phyloP scores from a whole-genome alignment of 148 eudicot species.

The Nepenthes mirabilis region DNA sequence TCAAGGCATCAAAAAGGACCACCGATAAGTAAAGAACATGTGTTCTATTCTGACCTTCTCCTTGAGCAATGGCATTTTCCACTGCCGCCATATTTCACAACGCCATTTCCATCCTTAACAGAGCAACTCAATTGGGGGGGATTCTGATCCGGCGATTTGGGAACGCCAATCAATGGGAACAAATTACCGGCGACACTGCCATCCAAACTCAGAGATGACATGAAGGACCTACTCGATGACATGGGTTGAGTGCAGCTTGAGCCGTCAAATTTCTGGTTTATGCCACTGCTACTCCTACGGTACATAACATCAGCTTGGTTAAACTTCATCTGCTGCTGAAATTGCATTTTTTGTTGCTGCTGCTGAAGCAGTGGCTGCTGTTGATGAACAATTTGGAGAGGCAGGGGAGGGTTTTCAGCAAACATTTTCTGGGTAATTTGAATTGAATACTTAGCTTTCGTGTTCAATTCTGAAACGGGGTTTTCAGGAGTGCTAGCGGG shows the following conservation, averaged over 20 bases:
- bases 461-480: constrained; percentile 11
- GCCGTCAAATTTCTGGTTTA: constrained; percentile 34
- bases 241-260: constrained; percentile 23
- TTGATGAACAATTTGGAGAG: constrained; percentile 3
- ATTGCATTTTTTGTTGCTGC: constrained; percentile 13
- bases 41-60: constrained; percentile 21
- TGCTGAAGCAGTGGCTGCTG: not conserved
- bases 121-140: constrained; percentile 22
- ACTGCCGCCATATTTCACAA: constrained; percentile 28
- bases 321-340: constrained; percentile 24
- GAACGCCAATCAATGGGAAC: constrained; percentile 27
- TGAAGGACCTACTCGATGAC: constrained; percentile 42
- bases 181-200: constrained; percentile 25
- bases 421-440: constrained; percentile 1
- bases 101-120: constrained; percentile 32
- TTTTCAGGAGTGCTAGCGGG: not conserved
- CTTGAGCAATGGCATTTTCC: constrained; percentile 48
- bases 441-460: constrained; percentile 10
- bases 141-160: constrained; percentile 27
- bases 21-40: not conserved
- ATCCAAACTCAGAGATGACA: constrained; percentile 40
- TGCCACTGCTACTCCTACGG: constrained; percentile 16
- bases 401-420: constrained; percentile 5
- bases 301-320: constrained; percentile 22
- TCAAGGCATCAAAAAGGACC: not conserved